Evolutionary conservation across 2,329 filamentous ascomycete species (phyloP), one percentile per base, ranked within the genome.

Genomic region (Sarocladium oryzae): DNA sequence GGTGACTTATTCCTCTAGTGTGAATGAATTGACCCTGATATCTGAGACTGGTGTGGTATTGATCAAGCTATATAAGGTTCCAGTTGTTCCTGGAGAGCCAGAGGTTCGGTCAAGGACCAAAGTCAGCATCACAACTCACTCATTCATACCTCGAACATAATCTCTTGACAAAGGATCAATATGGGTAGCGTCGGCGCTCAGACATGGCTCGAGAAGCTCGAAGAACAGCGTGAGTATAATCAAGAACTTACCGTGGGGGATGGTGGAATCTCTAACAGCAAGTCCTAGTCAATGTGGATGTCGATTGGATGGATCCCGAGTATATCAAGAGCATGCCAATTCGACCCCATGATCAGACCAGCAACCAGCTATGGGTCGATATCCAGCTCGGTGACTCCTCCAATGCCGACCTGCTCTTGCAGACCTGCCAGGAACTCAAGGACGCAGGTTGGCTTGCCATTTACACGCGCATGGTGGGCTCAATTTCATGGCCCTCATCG

Each of bases 261-360:
- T 0, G 9, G 20, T 9, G 13, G n/a, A 20, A 6, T 11, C 11
- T 13, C 24, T 45, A n/a, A 45, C 40, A 26, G 50, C 43, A 16
- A 48, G 28, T 20, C 33, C 49, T 37, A 77, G 74, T 77, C 52
- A 70, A 77, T 28, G 64, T 77, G 51, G 74, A 77, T 53, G 71
- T 77, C 21, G 74, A 77, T 56, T 75, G 70, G 66, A 77, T 77
- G 74, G 74, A 74, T 53, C 69, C 72, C 1, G 69, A 72, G 13
- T 75, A 70, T 57, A 70, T 74, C 54, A 69, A 69, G 51, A 61
- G 59, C n/a, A 70, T 75, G 60, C 66, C 67, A 10, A 67, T 75
- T 53, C 64, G 63, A 3, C 69, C 70, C 23, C 69, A 75, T 52
- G 73, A 77, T 55, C 71, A 74, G 61, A 77, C 74, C 3, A 74